Evolutionary conservation across 2,329 filamentous ascomycete genomes (phyloP), one percentile per base, ranked within the genome.

Genomic region (Paramyrothecium roridum): DNA sequence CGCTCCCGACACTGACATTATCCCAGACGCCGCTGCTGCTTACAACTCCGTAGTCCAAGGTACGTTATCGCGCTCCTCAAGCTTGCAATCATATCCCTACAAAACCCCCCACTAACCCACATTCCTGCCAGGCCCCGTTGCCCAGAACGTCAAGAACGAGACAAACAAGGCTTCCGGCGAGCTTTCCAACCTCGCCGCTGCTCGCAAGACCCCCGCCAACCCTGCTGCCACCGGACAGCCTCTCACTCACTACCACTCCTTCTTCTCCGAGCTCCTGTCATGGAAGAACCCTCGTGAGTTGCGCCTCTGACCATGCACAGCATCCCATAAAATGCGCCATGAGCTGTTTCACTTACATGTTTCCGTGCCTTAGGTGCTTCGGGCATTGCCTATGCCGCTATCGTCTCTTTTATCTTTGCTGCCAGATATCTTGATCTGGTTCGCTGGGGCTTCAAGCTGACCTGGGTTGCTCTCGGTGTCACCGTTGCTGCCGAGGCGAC

Each of bases 231-330:
- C 82, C 49, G 83, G 82, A 64, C 83, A 87, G 70, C 80, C 81
- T 52, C 72, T 88, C 66, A 88, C 84, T 56, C 84, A 87, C 72
- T 89, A 88, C 70, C 85, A 89, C 75, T 88, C 85, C 17, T 84
- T 88, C 73, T 89, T 89, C 73, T 82, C 80, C 52, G 84, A 87
- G 70, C 78, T 89, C 55, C 76, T 89, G 58, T 88, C 85, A 62
- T 89, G 86, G 84, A 80, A 86, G 67, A 85, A 87, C 69, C 84
- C 84, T 67, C 81, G 84, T 85, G 78, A 67, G 81, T 77, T 23
- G 30, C 58, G 46, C 23, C 48, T 51, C 21, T 52, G 49, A 46
- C 33, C 16, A 7, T 30, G 52, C 43, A 53, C 40, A 33, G 21
- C 6, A 34, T 23, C 30, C 26, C 26, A 30, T 6, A 30, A 10